phyloP scores from a whole-genome alignment of 1,284 basidiomycete species.

The Earliella scabrosa region DNA sequence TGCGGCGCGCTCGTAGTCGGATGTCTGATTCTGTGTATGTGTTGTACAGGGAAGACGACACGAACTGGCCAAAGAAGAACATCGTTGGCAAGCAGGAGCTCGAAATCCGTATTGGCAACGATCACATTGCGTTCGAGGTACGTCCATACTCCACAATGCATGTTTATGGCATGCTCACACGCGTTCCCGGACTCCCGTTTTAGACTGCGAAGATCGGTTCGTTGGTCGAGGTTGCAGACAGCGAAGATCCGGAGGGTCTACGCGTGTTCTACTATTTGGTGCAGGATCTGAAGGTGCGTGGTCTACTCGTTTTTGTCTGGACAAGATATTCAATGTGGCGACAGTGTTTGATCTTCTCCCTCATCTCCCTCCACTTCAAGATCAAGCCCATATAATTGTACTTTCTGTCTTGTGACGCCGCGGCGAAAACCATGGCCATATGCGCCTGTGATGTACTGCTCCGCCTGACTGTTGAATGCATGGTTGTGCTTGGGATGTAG shows the following conservation, averaged over 20 bases:
- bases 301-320: not conserved
- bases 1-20: not conserved
- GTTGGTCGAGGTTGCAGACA: conserved; percentile 95
- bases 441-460: not conserved
- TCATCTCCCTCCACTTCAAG: conserved; percentile 98
- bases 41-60: conserved; percentile 88
- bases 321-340: not conserved
- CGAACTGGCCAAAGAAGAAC: conserved; percentile 98
- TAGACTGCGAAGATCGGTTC: conserved; percentile 99
- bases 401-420: too few relatives aligned
- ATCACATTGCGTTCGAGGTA: conserved; percentile 98
- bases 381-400: conserved; percentile 92
- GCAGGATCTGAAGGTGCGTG: conserved; percentile 90
- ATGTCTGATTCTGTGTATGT: not conserved
- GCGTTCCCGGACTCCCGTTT: not conserved
- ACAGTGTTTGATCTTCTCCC: conserved; percentile 96
- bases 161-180: not conserved
- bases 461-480: too few relatives aligned
- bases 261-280: conserved; percentile 99
- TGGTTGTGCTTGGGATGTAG: too few relatives aligned
- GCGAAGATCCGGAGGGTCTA: conserved; percentile 95
- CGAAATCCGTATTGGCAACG: conserved; percentile 92
- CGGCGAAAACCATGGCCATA: too few relatives aligned
- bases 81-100: conserved; percentile 98
- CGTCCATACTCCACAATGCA: conserved; percentile 33